These are phyloP conservation scores for Ceratobasidium sp. DNA, from an alignment of 1,284 basidiomycete species.

Conservation along the genomic window DNA sequence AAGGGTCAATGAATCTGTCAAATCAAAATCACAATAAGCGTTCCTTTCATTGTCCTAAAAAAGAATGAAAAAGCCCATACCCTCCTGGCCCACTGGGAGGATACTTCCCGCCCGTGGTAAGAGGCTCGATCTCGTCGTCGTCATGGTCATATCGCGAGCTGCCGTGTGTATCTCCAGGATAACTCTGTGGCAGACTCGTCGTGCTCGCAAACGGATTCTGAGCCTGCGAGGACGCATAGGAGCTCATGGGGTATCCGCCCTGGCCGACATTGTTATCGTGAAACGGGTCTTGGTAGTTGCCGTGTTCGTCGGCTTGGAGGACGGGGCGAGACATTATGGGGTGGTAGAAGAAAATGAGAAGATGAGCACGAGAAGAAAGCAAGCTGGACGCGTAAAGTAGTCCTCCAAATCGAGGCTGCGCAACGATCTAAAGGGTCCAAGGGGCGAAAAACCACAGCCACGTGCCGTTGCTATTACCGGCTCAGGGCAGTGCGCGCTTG, in stretches of 20 bases:
- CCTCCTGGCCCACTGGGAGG: conserved; percentile 45
- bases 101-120: conserved; percentile 47
- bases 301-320: conserved; percentile 42
- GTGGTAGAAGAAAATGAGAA: not conserved
- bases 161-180: conserved; percentile 33
- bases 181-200: conserved; percentile 30
- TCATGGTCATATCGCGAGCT: conserved; percentile 37
- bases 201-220: conserved; percentile 44
- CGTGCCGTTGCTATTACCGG: conserved; percentile 15
- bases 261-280: conserved; percentile 1
- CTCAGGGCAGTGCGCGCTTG: conserved; percentile 7
- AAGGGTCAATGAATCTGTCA: conserved; percentile 68
- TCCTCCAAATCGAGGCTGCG: conserved; percentile 28
- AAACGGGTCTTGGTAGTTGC: conserved; percentile 42
- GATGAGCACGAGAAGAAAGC: not conserved
- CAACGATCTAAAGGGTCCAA: conserved; percentile 29
- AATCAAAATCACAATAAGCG: not conserved
- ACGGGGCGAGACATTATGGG: conserved; percentile 35
- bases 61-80: conserved; percentile 26
- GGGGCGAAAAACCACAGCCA: conserved; percentile 26
- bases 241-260: conserved; percentile 32
- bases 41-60: not conserved
- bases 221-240: not conserved
- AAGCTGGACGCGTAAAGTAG: not conserved
- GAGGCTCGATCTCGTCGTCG: conserved; percentile 45